Evolutionary conservation across 345 rosid species (phyloP).

Genomic region (Salix udensis): DNA sequence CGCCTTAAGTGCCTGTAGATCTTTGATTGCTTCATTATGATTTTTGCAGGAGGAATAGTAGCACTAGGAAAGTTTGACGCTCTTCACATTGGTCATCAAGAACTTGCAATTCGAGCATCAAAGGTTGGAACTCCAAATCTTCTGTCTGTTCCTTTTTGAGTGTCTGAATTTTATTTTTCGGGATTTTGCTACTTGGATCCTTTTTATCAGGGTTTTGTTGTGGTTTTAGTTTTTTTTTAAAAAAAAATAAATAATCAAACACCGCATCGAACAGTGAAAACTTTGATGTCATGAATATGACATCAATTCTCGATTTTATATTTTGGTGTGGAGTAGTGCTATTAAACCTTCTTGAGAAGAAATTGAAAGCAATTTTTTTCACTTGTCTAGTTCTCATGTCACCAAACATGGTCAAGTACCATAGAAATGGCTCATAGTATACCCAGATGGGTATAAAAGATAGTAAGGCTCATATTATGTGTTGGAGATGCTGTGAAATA

Average conservation of each 20-base stretch:
- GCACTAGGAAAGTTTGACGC: conserved; percentile 99
- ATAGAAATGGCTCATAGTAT: no score
- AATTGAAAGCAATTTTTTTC: no score
- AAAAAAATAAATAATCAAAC: neutral
- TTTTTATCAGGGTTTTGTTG: conserved; percentile 28
- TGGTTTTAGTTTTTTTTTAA: conserved; percentile 25
- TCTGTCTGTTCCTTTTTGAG: neutral
- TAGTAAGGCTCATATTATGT: no score
- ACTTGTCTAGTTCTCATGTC: no score
- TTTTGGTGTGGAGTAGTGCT: neutral
- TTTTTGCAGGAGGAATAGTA: conserved; percentile 72
- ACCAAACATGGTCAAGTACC: no score
- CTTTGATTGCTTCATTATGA: conserved; percentile 3
- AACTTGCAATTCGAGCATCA: conserved; percentile 91
- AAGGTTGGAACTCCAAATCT: conserved; percentile 75
- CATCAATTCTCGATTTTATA: neutral
- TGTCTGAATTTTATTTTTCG: conserved; percentile 11
- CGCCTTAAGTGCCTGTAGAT: neutral
- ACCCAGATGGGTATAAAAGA: no score
- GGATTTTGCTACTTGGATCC: conserved; percentile 19
- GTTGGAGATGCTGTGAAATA: no score
- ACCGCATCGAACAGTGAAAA: neutral
- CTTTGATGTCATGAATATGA: conserved; percentile 8
- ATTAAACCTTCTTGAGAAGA: no score
- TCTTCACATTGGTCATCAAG: conserved; percentile 89